Evolutionary conservation across 1,139 yeast species (phyloP), one percentile per base, ranked within the genome.

Genomic region (Hyphopichia fennica): DNA sequence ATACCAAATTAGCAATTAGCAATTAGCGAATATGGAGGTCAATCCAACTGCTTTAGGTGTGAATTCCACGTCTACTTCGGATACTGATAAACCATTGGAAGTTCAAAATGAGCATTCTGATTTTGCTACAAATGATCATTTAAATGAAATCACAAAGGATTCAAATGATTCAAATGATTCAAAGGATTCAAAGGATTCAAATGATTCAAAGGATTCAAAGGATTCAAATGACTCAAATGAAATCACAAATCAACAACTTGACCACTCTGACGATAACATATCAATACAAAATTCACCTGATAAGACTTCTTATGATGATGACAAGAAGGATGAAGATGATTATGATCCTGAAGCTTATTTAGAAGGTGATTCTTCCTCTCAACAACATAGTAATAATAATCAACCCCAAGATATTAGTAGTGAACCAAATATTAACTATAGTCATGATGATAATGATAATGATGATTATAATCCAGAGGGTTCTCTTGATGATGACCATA

Each of bases 381-480:
- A 33, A 14, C 22, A 11, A 10, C 11, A 17, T 11, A 16, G n/a
- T 27, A 7, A 6, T n/a, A 6, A 6, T 20, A 20, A 6, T 20
- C 23, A 20, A 20, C 23, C 23, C 23, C 23, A 15, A 14, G 41
- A 34, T 6, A 37, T 9, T n/a, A 15, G 10, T 32, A 29, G 23
- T 28, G 13, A 28, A n/a, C n/a, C 34, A 29, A 14, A 30, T 5
- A 11, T 16, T 22, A 5, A 16, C 30, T n/a, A 20, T 30, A 9
- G 45, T 37, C 4, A 51, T 2, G 56, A 31, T n/a, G 17, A 8
- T 16, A 16, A 50, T 2, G 52, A 46, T 3, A 57, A 52, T 14
- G 60, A 56, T 35, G 63, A 53, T 25, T 61, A 62, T 39, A 63
- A 60, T 41, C 65, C 65, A 2, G 65, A 59, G 43, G 44, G 34